Evolutionary conservation across 2,329 filamentous ascomycete genomes (phyloP), one percentile per base, ranked within the genome.

Genomic region (Neonectria faginata): DNA sequence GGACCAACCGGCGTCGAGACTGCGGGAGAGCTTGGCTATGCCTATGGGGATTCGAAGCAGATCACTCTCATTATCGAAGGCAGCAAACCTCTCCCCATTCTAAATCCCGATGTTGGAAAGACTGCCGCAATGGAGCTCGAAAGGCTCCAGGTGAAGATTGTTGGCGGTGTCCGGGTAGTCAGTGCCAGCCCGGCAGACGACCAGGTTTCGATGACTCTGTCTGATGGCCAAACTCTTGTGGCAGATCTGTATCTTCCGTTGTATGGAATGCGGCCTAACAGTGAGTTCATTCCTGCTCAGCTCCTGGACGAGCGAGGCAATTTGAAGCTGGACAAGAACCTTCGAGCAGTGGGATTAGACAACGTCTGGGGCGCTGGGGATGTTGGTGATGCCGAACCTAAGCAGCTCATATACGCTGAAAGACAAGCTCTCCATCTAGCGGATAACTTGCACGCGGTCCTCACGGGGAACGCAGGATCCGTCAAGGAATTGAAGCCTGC

Each of bases 361-460:
- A 60, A 60, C 25, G 31, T 60, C 14, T 60, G 57, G 48, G 47
- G 47, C 5, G 57, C 18, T 25, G 57, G 57, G 9, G 57, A 53
- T 33, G 48, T 45, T 12, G 48, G 57, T n/a, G 44, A 60, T 44
- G 18, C 45, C 3, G 48, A 60, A 20, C 8, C 47, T 3, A 60
- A 60, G 12, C 57, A 53, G 33, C 57, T 60, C 33, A 60, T 60
- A n/a, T 60, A 36, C 14, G 57, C 57, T 9, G 48, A 60, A 22
- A 31, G 48, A n/a, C 57, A 53, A 25, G 36, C 57, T 14, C 8
- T 53, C n/a, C 57, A 53, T 48, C 25, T 60, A 8, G 57, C 48
- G 4, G 42, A 42, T 14, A 60, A 60, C 12, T 14, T 60, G 9
- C 22, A 53, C 22, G n/a, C 57, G 16, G 33, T 52, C 5, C 47